phyloP scores from a whole-genome alignment of 345 rosid genomes.

The Eucalyptus coolabah region DNA sequence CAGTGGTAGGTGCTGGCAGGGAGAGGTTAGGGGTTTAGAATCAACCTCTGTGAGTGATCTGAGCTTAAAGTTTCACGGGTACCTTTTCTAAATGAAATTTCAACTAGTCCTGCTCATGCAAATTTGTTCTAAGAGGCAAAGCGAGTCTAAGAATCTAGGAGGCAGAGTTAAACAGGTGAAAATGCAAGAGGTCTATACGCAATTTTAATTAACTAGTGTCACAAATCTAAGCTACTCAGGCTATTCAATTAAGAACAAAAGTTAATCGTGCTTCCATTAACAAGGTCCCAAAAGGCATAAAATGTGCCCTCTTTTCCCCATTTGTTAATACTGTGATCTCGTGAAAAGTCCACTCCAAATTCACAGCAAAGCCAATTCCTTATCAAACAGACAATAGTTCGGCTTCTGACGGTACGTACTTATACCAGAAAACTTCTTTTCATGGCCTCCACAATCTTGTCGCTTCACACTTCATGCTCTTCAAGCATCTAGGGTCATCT shows the following conservation, averaged over 20 bases:
- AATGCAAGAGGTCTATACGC: neutral
- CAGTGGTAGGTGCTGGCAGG: neutral
- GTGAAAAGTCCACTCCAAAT: neutral
- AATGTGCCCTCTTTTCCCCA: neutral
- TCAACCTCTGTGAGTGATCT: neutral
- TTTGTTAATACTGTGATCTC: neutral
- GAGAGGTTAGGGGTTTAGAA: neutral
- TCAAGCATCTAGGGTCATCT: neutral
- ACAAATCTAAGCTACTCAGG: neutral
- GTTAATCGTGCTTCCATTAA: neutral
- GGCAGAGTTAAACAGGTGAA: neutral
- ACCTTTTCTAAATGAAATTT: neutral
- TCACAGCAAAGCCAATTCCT: neutral
- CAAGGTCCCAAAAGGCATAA: neutral
- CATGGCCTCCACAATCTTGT: neutral
- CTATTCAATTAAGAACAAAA: neutral
- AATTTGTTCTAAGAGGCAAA: neutral
- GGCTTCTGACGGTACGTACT: neutral
- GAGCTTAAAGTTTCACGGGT: neutral
- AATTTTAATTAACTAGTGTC: neutral
- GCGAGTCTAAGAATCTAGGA: neutral
- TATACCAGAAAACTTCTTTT: neutral
- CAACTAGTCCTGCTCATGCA: neutral
- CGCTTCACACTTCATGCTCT: neutral
- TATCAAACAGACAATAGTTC: neutral